Base-by-base conservation (phyloP, 495 filamentous ascomycete species). In the Patellaria atrata region DNA sequence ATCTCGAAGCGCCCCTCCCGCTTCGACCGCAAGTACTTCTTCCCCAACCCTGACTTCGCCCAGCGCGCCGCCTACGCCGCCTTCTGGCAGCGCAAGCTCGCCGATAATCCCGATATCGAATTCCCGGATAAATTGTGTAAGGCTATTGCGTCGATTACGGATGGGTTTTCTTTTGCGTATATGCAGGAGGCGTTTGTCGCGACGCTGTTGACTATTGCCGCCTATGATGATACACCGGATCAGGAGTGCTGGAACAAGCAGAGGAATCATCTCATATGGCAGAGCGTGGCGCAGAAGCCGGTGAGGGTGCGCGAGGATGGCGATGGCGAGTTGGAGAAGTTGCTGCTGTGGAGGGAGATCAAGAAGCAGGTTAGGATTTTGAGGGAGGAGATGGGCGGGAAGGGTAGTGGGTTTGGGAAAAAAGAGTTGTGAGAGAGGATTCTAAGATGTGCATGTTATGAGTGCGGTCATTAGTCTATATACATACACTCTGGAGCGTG, bases 1-100 rank as follows among this genome's bases (percentile, higher is more conserved):
- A 58, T 61, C 21, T 33, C 50, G n/a, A 59, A 61, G 41, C 44
- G 57, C 3, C 57, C 57, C 3, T 43, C 33, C 21, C 39, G 57
- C 8, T 61, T 61, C 42, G 57, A 61, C 31, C 37, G 57, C 14
- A 61, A 61, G 24, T 58, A 57, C 41, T 49, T 41, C 38, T 61
- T 59, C 40, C 43, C 51, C 1, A 48, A 56, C 25, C 57, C 57
- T 3, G 41, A 47, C 34, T 35, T 39, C 13, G 35, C 40, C 8
- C 43, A 61, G 43, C 34, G 57, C 1, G 30, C 41, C 11, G 15
- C 35, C 33, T 61, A 61, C 38, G 51, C 50, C 27, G 14, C 52
- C 8, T 61, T 48, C 43, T 61, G 57, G 57, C 53, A 55, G 34
- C 7, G 21, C 5, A 61, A 61, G 35, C 49, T 61, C 2, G 41